phyloP scores from a whole-genome alignment of 495 filamentous ascomycete genomes.

The Friedmanniomyces endolithicus region DNA sequence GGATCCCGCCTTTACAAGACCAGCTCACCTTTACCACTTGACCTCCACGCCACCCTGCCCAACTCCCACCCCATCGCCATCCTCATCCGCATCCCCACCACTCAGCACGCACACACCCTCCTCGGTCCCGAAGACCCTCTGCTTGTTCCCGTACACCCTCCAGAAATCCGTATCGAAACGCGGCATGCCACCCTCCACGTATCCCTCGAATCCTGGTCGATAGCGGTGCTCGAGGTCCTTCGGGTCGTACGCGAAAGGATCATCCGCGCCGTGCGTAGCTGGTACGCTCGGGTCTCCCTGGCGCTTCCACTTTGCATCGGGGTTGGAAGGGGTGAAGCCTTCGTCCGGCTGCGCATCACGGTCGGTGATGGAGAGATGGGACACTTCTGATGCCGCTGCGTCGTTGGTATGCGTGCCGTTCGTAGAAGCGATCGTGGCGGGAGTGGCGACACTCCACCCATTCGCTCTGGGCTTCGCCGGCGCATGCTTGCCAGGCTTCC shows the following conservation, averaged over 20 bases:
- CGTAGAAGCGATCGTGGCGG: not conserved
- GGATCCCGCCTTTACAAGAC: too few relatives aligned
- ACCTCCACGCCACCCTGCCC: conserved; percentile 11
- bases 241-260: conserved; percentile 4
- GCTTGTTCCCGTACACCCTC: conserved; percentile 47
- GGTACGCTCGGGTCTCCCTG: conserved; percentile 11
- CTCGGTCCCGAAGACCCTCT: conserved; percentile 53
- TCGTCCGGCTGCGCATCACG: not conserved
- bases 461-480: not conserved
- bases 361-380: not conserved
- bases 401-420: not conserved
- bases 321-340: conserved; percentile 10
- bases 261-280: not conserved
- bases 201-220: not conserved
- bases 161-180: conserved; percentile 44
- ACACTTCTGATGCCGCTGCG: not conserved
- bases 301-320: conserved; percentile 12
- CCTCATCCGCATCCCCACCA: not conserved
- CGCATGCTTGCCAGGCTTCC: not conserved
- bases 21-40: not conserved
- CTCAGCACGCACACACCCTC: conserved; percentile 41
- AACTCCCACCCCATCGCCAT: conserved; percentile 1
- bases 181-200: conserved; percentile 33
- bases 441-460: not conserved
- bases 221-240: conserved; percentile 4